These are phyloP conservation scores for Hyphopichia homilentoma DNA, from an alignment of 805 yeast species.

Conservation along the genomic window DNA sequence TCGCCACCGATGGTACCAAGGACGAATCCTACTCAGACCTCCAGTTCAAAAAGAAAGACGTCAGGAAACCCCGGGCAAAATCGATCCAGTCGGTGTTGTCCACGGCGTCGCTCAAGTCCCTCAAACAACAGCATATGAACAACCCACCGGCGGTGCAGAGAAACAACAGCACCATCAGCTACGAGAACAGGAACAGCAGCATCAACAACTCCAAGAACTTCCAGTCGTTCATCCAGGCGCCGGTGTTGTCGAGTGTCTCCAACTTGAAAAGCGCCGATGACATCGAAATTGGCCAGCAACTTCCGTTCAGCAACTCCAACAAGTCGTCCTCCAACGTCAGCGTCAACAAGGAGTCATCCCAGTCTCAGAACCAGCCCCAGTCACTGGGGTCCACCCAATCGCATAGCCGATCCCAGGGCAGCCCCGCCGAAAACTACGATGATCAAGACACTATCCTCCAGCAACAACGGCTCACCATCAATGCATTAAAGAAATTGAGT, in stretches of 20 bases:
- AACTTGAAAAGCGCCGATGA: constrained; percentile 29
- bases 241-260: constrained; percentile 36
- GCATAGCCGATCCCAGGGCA: constrained; percentile 2
- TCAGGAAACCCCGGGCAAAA: constrained; percentile 35
- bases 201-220: constrained; percentile 25
- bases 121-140: constrained; percentile 22
- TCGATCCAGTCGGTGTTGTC: constrained; percentile 43
- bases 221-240: constrained; percentile 45
- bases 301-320: constrained; percentile 30
- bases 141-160: constrained; percentile 4
- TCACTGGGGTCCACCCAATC: constrained; percentile 1
- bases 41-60: constrained; percentile 37
- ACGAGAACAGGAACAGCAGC: constrained; percentile 7
- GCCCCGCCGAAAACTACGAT: constrained; percentile 21
- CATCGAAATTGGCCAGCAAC: constrained; percentile 37
- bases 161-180: constrained; percentile 6
- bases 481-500: constrained; percentile 41
- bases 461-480: constrained; percentile 40
- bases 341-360: constrained; percentile 1
- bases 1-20: constrained; percentile 8
- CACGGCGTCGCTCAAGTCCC: constrained; percentile 38
- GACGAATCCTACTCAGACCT: constrained; percentile 13
- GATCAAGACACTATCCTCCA: constrained; percentile 35
- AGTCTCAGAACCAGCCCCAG: neutral
- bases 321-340: neutral